These are phyloP conservation scores for Chalaropsis ovoidea DNA, from an alignment of 2,329 filamentous ascomycete genomes.

Conservation along the genomic window DNA sequence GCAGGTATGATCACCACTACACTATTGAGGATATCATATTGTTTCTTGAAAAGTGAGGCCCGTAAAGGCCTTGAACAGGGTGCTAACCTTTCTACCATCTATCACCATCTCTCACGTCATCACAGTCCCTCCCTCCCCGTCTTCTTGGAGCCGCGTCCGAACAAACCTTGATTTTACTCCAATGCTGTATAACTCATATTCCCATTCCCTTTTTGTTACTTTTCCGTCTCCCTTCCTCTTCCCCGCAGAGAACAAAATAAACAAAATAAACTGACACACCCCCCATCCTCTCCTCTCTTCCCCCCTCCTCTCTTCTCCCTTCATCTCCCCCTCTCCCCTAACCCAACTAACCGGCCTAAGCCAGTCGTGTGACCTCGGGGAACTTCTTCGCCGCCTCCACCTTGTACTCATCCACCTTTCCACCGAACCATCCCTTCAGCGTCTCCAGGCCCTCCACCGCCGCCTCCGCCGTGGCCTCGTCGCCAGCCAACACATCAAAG, in stretches of 20 bases:
- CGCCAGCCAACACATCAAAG: constrained; percentile 45
- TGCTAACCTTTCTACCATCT: too few species aligned
- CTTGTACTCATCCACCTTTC: constrained; percentile 41
- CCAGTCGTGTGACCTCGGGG: constrained; percentile 41
- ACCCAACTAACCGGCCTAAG: constrained; percentile 27
- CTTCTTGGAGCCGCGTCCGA: background rate
- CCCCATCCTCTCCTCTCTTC: background rate
- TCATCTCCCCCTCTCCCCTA: background rate
- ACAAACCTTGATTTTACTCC: constrained; percentile 8
- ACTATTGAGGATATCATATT: constrained; percentile 23
- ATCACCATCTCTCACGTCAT: too few species aligned
- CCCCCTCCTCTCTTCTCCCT: background rate
- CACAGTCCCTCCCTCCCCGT: background rate
- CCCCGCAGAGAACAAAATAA: background rate
- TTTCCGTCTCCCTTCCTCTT: background rate
- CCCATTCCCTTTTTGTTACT: constrained; percentile 4
- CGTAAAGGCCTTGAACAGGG: too few species aligned
- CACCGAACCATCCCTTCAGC: constrained; percentile 42
- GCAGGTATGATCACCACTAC: constrained; percentile 1
- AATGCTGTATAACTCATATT: constrained; percentile 1
- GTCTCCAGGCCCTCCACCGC: constrained; percentile 40
- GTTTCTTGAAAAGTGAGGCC: too few species aligned
- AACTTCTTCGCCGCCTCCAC: constrained; percentile 42
- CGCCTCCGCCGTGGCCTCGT: constrained; percentile 44
- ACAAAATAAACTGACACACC: background rate